These are phyloP conservation scores for Pisolithus orientalis DNA, from an alignment of 768 basidiomycete genomes.

Conservation along the genomic window DNA sequence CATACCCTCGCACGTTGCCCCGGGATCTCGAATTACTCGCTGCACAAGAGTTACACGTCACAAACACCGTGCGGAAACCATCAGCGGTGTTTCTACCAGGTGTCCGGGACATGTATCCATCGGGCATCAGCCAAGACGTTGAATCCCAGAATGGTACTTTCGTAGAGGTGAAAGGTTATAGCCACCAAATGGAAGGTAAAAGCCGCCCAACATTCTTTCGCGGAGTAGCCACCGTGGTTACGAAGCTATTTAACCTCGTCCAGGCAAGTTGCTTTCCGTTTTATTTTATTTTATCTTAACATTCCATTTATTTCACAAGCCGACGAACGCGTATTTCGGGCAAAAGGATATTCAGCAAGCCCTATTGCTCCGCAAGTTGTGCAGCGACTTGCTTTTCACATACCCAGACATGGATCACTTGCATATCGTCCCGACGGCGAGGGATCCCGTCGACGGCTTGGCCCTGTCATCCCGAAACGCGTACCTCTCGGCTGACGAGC, in stretches of 20 bases:
- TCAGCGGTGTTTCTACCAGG: slow-evolving; percentile 77
- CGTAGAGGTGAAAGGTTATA: slow-evolving; percentile 86
- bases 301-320: slow-evolving; percentile 38
- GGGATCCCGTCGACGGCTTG: slow-evolving; percentile 57
- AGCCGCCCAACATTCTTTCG: slow-evolving; percentile 89
- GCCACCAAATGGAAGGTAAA: slow-evolving; percentile 88
- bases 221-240: slow-evolving; percentile 91
- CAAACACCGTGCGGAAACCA: slow-evolving; percentile 35
- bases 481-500: slow-evolving; percentile 65
- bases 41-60: slow-evolving; percentile 26
- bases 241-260: slow-evolving; percentile 90
- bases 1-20: slow-evolving; percentile 85
- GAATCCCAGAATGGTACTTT: slow-evolving; percentile 79
- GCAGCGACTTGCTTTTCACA: slow-evolving; percentile 72
- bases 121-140: slow-evolving; percentile 77
- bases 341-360: slow-evolving; percentile 99
- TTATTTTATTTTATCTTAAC: not conserved
- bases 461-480: slow-evolving; percentile 90
- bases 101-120: slow-evolving; percentile 86
- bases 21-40: slow-evolving; percentile 62
- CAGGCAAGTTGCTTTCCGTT: slow-evolving; percentile 46
- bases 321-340: slow-evolving; percentile 89
- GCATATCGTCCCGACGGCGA: slow-evolving; percentile 84
- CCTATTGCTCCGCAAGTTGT: slow-evolving; percentile 72
- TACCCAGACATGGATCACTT: slow-evolving; percentile 67